A percentile compares a stretch with the other conserved stretches of the same genome.
Conservation (phyloP, 2,329 filamentous ascomycete genomes). For the Thelonectria olida region DNA sequence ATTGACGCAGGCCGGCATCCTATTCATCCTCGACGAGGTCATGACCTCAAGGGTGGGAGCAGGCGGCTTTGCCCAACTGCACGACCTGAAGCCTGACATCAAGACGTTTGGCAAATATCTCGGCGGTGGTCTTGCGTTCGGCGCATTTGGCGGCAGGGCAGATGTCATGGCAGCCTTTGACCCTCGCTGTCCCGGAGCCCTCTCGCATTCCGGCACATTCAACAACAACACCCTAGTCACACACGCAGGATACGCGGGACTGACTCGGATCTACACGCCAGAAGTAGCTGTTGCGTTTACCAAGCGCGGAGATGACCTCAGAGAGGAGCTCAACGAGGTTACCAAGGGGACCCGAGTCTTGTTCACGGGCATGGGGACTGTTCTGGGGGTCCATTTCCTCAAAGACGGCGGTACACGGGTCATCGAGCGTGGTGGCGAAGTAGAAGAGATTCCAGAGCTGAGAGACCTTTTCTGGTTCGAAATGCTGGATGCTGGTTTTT, state of each 20-base stretch:
- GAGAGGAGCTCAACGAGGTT: constrained; percentile 41
- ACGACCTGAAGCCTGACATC: constrained; percentile 65
- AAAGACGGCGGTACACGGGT: constrained; percentile 34
- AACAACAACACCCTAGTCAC: constrained; percentile 74
- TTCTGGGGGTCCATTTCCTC: constrained; percentile 50
- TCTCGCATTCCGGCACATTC: constrained; percentile 71
- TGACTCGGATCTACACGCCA: constrained; percentile 48
- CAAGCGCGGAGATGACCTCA: constrained; percentile 42
- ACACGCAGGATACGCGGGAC: constrained; percentile 58
- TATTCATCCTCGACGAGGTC: constrained; percentile 77
- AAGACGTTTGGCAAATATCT: constrained; percentile 74
- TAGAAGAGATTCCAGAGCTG: constrained; percentile 44
- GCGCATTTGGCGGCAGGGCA: constrained; percentile 69
- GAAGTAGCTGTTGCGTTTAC: constrained; percentile 45
- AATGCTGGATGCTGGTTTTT: constrained; percentile 55
- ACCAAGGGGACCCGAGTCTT: constrained; percentile 48
- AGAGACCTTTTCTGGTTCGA: constrained; percentile 57
- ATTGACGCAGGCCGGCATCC: constrained; percentile 52
- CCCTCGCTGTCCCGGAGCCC: constrained; percentile 50
- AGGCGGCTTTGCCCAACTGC: constrained; percentile 56
- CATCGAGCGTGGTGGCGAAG: constrained; percentile 41
- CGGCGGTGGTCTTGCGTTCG: constrained; percentile 73
- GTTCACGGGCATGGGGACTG: constrained; percentile 49
- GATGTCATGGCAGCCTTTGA: constrained; percentile 69
- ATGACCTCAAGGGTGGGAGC: constrained; percentile 69